Evolutionary conservation across 2,329 filamentous ascomycete genomes (phyloP).

Genomic region (Diaporthe caulivora): DNA sequence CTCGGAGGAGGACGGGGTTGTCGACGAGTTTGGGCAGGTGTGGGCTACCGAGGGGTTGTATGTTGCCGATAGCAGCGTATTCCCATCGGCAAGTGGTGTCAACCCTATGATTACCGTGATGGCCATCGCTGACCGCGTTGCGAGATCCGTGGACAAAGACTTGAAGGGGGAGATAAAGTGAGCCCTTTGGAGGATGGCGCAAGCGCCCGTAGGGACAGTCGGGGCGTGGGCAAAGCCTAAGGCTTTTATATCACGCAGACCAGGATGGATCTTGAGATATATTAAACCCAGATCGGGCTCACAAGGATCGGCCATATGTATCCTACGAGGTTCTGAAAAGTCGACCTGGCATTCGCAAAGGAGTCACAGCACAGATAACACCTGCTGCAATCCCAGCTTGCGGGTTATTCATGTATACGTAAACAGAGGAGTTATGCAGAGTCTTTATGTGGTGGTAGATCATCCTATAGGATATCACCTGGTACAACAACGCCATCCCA

Average conservation of each 20-base stretch:
- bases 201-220: background rate
- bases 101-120: conserved; percentile 87
- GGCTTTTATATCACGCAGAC: no score
- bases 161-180: conserved; percentile 44
- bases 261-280: background rate
- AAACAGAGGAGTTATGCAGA: background rate
- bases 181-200: background rate
- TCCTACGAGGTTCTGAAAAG: background rate
- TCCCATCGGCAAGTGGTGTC: conserved; percentile 81
- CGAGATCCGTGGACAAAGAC: conserved; percentile 66
- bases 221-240: background rate
- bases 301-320: background rate
- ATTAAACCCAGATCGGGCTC: background rate
- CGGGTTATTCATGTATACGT: background rate
- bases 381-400: background rate
- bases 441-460: background rate
- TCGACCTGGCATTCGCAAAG: background rate
- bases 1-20: conserved; percentile 64
- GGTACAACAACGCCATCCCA: background rate
- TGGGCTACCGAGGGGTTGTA: conserved; percentile 77
- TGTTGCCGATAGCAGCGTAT: conserved; percentile 81
- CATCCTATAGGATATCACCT: no score
- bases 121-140: conserved; percentile 77
- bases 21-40: conserved; percentile 69
- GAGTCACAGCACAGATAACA: background rate